Evolutionary conservation across 768 basidiomycete species (phyloP), one percentile per base, ranked within the genome.

Genomic region (Ramaria rubella): DNA sequence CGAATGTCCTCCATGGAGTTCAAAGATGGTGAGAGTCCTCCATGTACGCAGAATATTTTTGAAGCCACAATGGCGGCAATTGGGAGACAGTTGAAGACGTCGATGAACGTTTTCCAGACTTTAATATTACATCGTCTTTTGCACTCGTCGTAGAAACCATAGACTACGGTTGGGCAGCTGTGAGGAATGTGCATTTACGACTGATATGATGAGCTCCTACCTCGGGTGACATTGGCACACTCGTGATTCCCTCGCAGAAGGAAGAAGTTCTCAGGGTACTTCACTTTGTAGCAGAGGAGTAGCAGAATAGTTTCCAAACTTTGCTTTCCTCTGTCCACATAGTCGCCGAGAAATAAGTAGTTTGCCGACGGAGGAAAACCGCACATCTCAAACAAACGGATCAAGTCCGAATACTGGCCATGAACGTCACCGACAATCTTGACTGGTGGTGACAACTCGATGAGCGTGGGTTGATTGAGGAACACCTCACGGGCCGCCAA

Each of bases 391-490:
- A 99, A 99, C 45, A 99, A 74, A 52, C 96, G 87, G 65, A 98
- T 98, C 65, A 99, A 85, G 77, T 99, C 96, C 50, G 90, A 91
- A 72, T 97, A 99, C 75, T 99, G 96, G 6, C 96, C 96, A 67
- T 99, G 96, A 5, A 98, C 94, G 72, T 99, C 96, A 26, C 96
- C 96, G 17, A 98, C 96, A 61, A 99, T 97, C 80, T 98, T 99
- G 63, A 99, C 96, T 26, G 96, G 95, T 8, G 96, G 96, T 5
- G 89, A 91, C 49, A 99, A 81, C 71, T 99, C 96, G 67, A 99
- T 87, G 62, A 99, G 84, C 3, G 95, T 97, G 8, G 96, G 96
- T 68, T 99, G 96, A 67, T 81, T 84, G 60, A 99, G 84, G 68
- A 98, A 95, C 48, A 98, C 90, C 62, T 98, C 96, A 49, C 96